phyloP scores from a whole-genome alignment of 257 asterid species.

The Gentiana dahurica region DNA sequence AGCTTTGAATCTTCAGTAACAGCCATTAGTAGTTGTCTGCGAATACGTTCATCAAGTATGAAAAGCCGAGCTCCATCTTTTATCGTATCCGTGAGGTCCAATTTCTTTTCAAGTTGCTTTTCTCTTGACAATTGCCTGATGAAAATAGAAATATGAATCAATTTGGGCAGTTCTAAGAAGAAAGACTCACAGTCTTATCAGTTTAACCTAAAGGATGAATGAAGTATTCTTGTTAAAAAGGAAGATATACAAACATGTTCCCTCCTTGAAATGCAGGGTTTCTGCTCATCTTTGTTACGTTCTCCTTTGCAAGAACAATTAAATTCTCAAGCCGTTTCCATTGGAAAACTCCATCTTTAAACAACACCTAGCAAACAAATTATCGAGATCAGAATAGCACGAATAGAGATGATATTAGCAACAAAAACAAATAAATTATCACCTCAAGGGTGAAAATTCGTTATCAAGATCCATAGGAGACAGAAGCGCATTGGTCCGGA shows the following conservation, averaged over 20 bases:
- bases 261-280: slow-evolving; percentile 80
- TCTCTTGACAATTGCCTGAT: slow-evolving; percentile 46
- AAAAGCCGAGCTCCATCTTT: slow-evolving; percentile 97
- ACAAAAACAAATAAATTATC: too few species aligned
- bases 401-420: too few species aligned
- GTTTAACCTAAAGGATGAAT: neutral
- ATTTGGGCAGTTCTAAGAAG: neutral
- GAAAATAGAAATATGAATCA: neutral
- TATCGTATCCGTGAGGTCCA: slow-evolving; percentile 95
- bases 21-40: slow-evolving; percentile 96
- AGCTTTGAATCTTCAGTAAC: slow-evolving; percentile 98
- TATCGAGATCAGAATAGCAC: neutral
- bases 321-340: slow-evolving; percentile 98
- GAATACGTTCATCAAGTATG: slow-evolving; percentile 81
- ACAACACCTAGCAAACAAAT: slow-evolving; percentile 61
- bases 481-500: too few species aligned
- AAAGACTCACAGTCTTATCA: too few species aligned
- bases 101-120: slow-evolving; percentile 35
- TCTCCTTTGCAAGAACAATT: slow-evolving; percentile 91
- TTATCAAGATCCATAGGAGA: too few species aligned
- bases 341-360: slow-evolving; percentile 96
- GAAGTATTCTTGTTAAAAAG: neutral
- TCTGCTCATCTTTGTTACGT: slow-evolving; percentile 82
- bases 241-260: slow-evolving; percentile 15
- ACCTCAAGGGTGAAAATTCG: too few species aligned